These are phyloP conservation scores for Fusarium multiceps DNA, from an alignment of 2,329 filamentous ascomycete species.

Conservation along the genomic window DNA sequence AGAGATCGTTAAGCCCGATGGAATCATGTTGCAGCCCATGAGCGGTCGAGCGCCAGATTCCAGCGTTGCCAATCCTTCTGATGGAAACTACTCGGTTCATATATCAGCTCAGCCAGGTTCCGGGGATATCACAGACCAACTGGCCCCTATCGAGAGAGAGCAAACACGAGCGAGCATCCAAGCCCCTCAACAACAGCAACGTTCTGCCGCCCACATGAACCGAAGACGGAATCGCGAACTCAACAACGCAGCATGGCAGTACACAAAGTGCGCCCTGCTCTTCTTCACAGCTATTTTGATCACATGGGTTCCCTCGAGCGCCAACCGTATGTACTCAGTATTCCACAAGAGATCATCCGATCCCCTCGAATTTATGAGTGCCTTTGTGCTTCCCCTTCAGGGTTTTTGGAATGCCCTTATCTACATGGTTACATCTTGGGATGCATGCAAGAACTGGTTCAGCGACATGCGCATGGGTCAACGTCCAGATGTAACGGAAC, in stretches of 20 bases:
- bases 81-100: conserved; percentile 61
- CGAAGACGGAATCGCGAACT: conserved; percentile 61
- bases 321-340: conserved; percentile 80
- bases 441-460: conserved; percentile 66
- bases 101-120: conserved; percentile 55
- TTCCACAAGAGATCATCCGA: conserved; percentile 65
- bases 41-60: conserved; percentile 32
- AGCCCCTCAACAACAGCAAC: conserved; percentile 27
- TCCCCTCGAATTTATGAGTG: conserved; percentile 74
- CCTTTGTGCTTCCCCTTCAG: conserved; percentile 81
- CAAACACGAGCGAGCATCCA: conserved; percentile 21
- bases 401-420: conserved; percentile 88
- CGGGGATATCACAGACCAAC: conserved; percentile 40
- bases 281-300: conserved; percentile 78
- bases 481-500: conserved; percentile 50
- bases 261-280: conserved; percentile 75
- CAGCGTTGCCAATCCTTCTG: conserved; percentile 17
- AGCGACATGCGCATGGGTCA: conserved; percentile 50
- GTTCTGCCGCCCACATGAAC: conserved; percentile 44
- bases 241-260: conserved; percentile 74
- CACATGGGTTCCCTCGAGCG: conserved; percentile 81
- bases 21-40: conserved; percentile 43
- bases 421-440: conserved; percentile 76
- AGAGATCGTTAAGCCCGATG: conserved; percentile 51
- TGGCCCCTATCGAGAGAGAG: conserved; percentile 44